Evolutionary conservation across 2,329 filamentous ascomycete species (phyloP), one percentile per base, ranked within the genome.

Genomic region (Chrysoporthe puriensis): DNA sequence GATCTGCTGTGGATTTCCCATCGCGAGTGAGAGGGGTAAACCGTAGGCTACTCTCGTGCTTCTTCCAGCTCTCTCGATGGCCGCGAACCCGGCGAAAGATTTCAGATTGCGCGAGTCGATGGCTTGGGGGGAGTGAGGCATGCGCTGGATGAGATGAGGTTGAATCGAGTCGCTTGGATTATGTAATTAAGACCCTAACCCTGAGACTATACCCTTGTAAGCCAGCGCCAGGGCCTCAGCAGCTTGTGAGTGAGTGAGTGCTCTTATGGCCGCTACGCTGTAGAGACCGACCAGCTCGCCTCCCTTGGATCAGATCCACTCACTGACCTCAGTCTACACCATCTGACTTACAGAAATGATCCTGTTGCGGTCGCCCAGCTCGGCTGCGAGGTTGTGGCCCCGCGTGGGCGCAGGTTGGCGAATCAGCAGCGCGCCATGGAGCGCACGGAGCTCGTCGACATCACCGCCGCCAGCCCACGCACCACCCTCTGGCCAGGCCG

Each of bases 1-100:
- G 34, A 87, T 78, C 4, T 84, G 79, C 77, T 63, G 42, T 5
- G 66, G 44, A 18, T 63, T 69, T 2, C 14, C 65, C 68, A 69
- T 69, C 8, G 36, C 43, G 59, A 36, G 13, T 11, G 46, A 21
- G 36, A 54, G 6, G n/a, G 3, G 16, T 7, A 26, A 5, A 9
- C 6, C 3, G 50, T 40, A 11, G 34, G n/a, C 8, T 5, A 6
- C 11, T 21, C 32, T 40, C 14, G 13, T 57, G 18, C 34, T 32
- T 9, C 8, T 54, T 16, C 21, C 26, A 7, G 21, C 11, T 26
- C 26, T 32, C 50, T 54, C 11, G 26, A 34, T 11, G 26, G 21
- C 32, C 26, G 4, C 8, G 3, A 3, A 32, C 32, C 26, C 32
- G 50, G 50, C 21, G 13, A 13, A 14, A 34, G 50, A 13, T 14